Percentiles rank a stretch among this genome's conserved stretches.
Conservation (phyloP, 2,329 filamentous ascomycete species). For the Aspergillus intermedius region DNA sequence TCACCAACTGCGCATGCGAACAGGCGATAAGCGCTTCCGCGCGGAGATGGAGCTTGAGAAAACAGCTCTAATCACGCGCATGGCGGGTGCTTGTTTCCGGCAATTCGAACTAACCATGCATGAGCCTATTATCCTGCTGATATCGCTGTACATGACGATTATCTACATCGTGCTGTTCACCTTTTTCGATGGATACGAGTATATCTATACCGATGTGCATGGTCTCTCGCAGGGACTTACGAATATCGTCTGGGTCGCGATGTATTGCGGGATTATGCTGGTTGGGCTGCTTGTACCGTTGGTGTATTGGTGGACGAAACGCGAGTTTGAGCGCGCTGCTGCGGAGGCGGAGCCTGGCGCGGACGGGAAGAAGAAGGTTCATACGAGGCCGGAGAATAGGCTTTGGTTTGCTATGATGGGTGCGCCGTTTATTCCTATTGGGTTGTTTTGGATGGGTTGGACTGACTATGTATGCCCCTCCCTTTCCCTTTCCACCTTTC, state of each 20-base stretch:
- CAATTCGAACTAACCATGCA: constrained; percentile 46
- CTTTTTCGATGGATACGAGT: constrained; percentile 44
- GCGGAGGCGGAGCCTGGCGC: not conserved
- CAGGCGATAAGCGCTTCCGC: constrained; percentile 42
- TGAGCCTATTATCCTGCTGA: constrained; percentile 33
- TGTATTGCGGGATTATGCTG: constrained; percentile 39
- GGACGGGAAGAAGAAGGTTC: not conserved
- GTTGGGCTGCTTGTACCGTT: constrained; percentile 38
- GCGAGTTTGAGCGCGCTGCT: constrained; percentile 37
- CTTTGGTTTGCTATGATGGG: constrained; percentile 51
- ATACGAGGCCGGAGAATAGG: constrained; percentile 45
- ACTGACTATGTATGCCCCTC: constrained; percentile 31
- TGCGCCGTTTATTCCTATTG: constrained; percentile 46
- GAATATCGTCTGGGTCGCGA: constrained; percentile 46
- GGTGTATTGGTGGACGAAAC: constrained; percentile 42
- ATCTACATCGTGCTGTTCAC: constrained; percentile 33
- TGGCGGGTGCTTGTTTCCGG: constrained; percentile 43
- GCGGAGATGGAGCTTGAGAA: constrained; percentile 43
- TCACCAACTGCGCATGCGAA: constrained; percentile 36
- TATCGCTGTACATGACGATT: constrained; percentile 28
- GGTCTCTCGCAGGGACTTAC: constrained; percentile 43
- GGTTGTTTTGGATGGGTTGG: constrained; percentile 57
- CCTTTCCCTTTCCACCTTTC: not conserved
- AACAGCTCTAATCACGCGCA: constrained; percentile 34
- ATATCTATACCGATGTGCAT: constrained; percentile 48